Base-by-base conservation (phyloP, 2,329 filamentous ascomycete species). In the Triangularia verruculosa region DNA sequence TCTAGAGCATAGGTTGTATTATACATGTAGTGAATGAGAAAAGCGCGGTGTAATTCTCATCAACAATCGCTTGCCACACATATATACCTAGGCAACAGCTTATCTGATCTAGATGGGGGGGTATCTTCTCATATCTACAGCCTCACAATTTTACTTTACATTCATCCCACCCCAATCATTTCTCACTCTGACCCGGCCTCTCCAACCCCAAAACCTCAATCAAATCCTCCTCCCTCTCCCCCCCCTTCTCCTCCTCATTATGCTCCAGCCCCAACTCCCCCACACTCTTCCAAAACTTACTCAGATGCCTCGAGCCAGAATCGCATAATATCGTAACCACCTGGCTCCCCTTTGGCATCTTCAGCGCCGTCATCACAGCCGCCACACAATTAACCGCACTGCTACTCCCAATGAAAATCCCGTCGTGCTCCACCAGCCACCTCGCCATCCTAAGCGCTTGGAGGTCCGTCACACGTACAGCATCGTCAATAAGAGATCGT, bases 331-430 rank as follows among this genome's bases (percentile, higher is more conserved):
- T 81, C 0, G 92, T 95, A n/a, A 93, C 90, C 51, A 96, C 85
- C 30, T 81, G 83, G 64, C 89, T 89, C 13, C 82, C 83, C 60
- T 78, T 74, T 4, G 85, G 85, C 66, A 93, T 77, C 51, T 80
- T 79, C 73, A 88, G 82, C 25, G 90, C 91, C 3, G 89, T 82
- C 58, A 83, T 83, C 9, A 91, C 88, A 22, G 91, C 90, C 4
- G 90, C 92, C 51, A 91, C 90, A 82, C 93, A 97, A 75, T 99
- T 99, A 59, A 99, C 94, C n/a, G 93, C 90, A 76, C 91, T 97
- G 75, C 92, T 97, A 75, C 93, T 97, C 8, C 95, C 96, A 47
- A 93, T 83, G 72, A 99, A 99, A 60, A 99, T 88, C 7, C 95
- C 95, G 75, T 99, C 95, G 67, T 93, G 90, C 78, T 98, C 93